These are phyloP conservation scores for Botryobasidium botryosum DNA, from an alignment of 768 basidiomycete species.

Conservation along the genomic window DNA sequence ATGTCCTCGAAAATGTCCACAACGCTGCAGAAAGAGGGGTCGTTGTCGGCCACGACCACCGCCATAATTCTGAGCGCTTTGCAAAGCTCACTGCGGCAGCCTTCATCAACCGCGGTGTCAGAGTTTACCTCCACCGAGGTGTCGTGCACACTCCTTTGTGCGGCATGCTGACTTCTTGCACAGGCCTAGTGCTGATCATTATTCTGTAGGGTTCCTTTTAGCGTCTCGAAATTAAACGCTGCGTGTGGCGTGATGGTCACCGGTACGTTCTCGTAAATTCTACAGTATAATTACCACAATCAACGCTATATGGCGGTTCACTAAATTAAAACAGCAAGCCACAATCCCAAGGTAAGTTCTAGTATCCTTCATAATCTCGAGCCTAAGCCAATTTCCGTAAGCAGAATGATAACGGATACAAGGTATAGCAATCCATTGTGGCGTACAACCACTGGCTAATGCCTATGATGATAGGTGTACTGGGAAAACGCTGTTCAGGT, in stretches of 20 bases:
- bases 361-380: slow-evolving; percentile 1
- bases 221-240: slow-evolving; percentile 44
- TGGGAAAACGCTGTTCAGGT: slow-evolving; percentile 85
- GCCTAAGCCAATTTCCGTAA: not conserved
- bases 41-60: slow-evolving; percentile 77
- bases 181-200: not conserved
- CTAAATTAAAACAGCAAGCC: slow-evolving; percentile 37
- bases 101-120: slow-evolving; percentile 47
- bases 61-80: slow-evolving; percentile 64
- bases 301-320: slow-evolving; percentile 1
- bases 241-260: slow-evolving; percentile 86
- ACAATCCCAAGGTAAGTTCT: slow-evolving; percentile 56
- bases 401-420: slow-evolving; percentile 79
- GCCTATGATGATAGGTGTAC: slow-evolving; percentile 39
- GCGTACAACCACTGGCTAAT: not conserved
- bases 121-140: slow-evolving; percentile 49
- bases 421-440: slow-evolving; percentile 26
- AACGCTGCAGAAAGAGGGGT: slow-evolving; percentile 44
- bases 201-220: slow-evolving; percentile 64
- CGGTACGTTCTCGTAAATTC: too few species aligned
- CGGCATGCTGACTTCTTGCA: slow-evolving; percentile 13
- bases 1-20: slow-evolving; percentile 37
- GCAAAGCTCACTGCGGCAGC: slow-evolving; percentile 55
- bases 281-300: slow-evolving; percentile 3
- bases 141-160: slow-evolving; percentile 72